These are phyloP conservation scores for Colletotrichum sansevieriae DNA, from an alignment of 2,329 filamentous ascomycete species.

Conservation along the genomic window DNA sequence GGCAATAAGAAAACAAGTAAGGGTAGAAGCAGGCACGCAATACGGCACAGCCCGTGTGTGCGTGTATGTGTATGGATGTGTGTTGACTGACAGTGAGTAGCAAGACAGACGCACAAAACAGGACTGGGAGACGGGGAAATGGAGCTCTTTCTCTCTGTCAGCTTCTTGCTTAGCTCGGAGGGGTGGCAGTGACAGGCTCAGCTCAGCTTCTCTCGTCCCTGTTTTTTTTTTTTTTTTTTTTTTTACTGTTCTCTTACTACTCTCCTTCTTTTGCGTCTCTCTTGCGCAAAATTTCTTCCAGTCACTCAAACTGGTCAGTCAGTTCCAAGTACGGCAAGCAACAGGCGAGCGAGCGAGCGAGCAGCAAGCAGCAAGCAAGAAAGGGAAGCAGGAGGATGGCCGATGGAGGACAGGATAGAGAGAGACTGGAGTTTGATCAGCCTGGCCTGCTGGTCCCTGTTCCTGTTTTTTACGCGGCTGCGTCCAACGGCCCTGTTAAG, in stretches of 20 bases:
- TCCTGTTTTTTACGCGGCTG: constrained; percentile 39
- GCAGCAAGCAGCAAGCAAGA: constrained; percentile 18
- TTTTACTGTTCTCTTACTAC: not conserved
- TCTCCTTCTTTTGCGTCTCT: not conserved
- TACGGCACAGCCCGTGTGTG: constrained; percentile 28
- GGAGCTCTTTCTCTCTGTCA: constrained; percentile 19
- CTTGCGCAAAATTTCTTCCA: not conserved
- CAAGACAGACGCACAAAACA: constrained; percentile 26
- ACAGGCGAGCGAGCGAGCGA: not conserved
- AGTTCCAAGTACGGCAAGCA: constrained; percentile 23
- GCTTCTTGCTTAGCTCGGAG: constrained; percentile 16
- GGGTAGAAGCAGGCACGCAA: constrained; percentile 17
- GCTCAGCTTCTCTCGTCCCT: not conserved
- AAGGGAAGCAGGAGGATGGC: constrained; percentile 33
- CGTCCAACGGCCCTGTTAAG: constrained; percentile 25
- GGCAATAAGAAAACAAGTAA: constrained; percentile 1
- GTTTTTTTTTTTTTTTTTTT: constrained; percentile 8
- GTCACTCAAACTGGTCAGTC: constrained; percentile 22
- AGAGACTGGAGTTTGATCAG: constrained; percentile 29
- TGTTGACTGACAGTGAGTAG: constrained; percentile 30
- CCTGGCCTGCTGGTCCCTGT: constrained; percentile 35
- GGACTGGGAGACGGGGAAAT: constrained; percentile 15
- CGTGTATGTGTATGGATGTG: constrained; percentile 2
- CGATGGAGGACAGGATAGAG: constrained; percentile 27
- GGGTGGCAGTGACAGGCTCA: constrained; percentile 15